Evolutionary conservation across 352 stramenopile species (phyloP).

Genomic region (Phytophthora lateralis): DNA sequence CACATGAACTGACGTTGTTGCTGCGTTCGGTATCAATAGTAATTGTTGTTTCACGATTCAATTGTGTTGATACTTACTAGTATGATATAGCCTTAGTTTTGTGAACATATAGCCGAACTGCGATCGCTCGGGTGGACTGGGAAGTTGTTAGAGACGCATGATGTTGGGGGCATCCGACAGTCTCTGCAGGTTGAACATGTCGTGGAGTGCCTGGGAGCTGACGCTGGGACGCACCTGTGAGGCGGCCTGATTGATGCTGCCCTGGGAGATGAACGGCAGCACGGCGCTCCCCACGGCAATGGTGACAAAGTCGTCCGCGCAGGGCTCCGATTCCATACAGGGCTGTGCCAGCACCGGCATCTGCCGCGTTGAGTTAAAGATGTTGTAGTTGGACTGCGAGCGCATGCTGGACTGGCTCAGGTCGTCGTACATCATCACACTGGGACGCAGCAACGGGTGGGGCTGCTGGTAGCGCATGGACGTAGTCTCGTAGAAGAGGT

Average conservation of each 20-base stretch:
- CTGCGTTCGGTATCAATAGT: no score
- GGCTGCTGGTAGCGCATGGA: slow-evolving; percentile 7
- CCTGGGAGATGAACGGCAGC: slow-evolving; percentile 11
- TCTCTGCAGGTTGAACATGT: slow-evolving; percentile 32
- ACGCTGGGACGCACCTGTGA: slow-evolving; percentile 8
- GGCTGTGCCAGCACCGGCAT: slow-evolving; percentile 5
- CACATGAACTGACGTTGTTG: no score
- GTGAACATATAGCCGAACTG: slow-evolving; percentile 1
- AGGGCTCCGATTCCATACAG: slow-evolving; percentile 13
- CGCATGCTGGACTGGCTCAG: slow-evolving; percentile 23
- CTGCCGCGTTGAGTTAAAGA: slow-evolving; percentile 28
- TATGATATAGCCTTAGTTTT: background rate
- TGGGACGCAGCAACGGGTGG: slow-evolving; percentile 27
- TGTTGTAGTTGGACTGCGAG: slow-evolving; percentile 37
- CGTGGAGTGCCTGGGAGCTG: slow-evolving; percentile 28
- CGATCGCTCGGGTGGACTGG: slow-evolving; percentile 2
- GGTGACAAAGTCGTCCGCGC: slow-evolving; percentile 20
- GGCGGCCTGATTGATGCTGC: background rate
- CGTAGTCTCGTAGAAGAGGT: slow-evolving; percentile 7
- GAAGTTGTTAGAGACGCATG: slow-evolving; percentile 18
- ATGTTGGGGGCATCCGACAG: slow-evolving; percentile 12
- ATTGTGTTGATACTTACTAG: slow-evolving; percentile 7
- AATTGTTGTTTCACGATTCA: background rate
- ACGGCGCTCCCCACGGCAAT: slow-evolving; percentile 7
- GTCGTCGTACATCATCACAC: slow-evolving; percentile 29